Base-by-base conservation (phyloP, 2,329 filamentous ascomycete genomes). In the Colletotrichum tropicale region DNA sequence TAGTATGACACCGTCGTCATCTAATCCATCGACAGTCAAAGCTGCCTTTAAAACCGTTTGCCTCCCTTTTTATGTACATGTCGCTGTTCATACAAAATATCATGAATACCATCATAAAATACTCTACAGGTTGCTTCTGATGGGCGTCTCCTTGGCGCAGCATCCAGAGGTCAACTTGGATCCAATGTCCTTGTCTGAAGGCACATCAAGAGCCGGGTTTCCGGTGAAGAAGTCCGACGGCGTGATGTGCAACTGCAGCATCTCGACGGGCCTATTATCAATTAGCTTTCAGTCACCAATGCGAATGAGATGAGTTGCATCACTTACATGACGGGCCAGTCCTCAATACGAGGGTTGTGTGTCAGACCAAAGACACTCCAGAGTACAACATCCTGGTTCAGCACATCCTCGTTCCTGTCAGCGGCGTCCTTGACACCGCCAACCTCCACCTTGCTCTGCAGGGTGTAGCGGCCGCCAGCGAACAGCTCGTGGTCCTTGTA, bases 301-400 rank as follows among this genome's bases (percentile, higher is more conserved):
- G 43, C 43, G 6, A 13, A 21, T 0, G 0, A 13, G n/a, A 52
- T 3, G 12, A 28, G 24, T 30, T 10, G 56, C 1, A 34, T n/a
- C 28, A 85, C 87, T 8, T 88, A 89, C 90, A 92, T 92, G 58
- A 91, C 89, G 1, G 90, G 90, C 82, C 91, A 91, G 78, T 92
- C 90, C 77, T 92, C 90, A 55, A 89, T 85, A 8, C 89, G 84
- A 3, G 89, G 89, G 32, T 91, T 88, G 77, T 92, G 90, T 60
- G 90, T 91, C 67, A 92, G 86, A 38, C 89, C 81, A 71, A 84
- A 83, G 36, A 88, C 86, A 2, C 88, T 83, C 85, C 86, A 89
- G 21, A 89, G 83, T 5, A 89, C 86, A 30, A 88, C 81, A 70
- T 88, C 85, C 21, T 86, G 84, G 77, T 90, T 86, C 65, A 86